Evolutionary conservation across 345 rosid species (phyloP).

Genomic region (Zanthoxylum bungeanum): DNA sequence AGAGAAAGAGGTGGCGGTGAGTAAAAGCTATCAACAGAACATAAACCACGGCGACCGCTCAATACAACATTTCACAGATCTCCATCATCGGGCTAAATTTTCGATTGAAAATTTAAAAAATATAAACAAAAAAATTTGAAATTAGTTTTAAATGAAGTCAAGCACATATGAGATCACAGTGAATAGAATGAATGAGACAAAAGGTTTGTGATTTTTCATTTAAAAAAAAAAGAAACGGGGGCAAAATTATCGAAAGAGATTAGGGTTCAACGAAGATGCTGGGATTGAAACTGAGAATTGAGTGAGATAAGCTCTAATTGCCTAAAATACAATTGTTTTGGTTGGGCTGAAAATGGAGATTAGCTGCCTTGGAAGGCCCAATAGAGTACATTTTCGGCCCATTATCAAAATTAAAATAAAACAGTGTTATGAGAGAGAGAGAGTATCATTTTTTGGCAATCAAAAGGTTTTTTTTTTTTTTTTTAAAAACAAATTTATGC

Average conservation of each 20-base stretch:
- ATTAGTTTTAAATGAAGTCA: background rate
- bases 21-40: constrained; percentile 16
- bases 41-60: constrained; percentile 27
- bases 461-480: too few species aligned
- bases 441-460: too few species aligned
- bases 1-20: background rate
- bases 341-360: background rate
- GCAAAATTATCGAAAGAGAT: too few species aligned
- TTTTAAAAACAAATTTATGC: too few species aligned
- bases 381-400: background rate
- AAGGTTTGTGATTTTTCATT: too few species aligned
- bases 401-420: background rate
- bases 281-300: too few species aligned
- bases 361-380: background rate
- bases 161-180: background rate
- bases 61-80: background rate
- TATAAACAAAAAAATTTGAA: too few species aligned
- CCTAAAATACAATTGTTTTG: background rate
- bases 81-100: constrained; percentile 22
- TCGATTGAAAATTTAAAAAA: background rate
- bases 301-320: too few species aligned
- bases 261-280: too few species aligned
- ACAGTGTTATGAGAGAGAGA: too few species aligned
- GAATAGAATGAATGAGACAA: background rate
- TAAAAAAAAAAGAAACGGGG: too few species aligned